Conservation (phyloP, 2,329 filamentous ascomycete species). For the Apiospora marii region DNA sequence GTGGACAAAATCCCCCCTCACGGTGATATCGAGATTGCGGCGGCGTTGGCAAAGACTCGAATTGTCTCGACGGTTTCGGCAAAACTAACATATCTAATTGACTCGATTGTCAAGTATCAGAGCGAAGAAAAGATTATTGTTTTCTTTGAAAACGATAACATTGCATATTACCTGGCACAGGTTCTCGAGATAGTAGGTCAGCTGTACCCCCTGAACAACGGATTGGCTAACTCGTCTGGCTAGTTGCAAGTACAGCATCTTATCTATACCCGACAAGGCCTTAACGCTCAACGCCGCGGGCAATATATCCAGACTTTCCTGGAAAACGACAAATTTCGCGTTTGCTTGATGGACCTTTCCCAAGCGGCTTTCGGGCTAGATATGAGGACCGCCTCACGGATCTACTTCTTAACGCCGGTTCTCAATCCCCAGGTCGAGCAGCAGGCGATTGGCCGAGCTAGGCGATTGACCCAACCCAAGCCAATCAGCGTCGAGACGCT, state of each 20-base stretch:
- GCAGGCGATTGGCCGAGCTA: conserved; percentile 89
- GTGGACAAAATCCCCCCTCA: conserved; percentile 2
- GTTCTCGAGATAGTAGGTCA: conserved; percentile 73
- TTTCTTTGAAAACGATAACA: conserved; percentile 90
- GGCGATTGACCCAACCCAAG: conserved; percentile 83
- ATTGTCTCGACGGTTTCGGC: conserved; percentile 84
- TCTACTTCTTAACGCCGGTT: conserved; percentile 90
- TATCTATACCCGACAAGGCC: conserved; percentile 69
- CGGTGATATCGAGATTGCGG: conserved; percentile 53
- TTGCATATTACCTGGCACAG: conserved; percentile 85
- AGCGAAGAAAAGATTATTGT: conserved; percentile 84
- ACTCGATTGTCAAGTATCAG: conserved; percentile 73
- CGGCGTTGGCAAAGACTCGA: conserved; percentile 64
- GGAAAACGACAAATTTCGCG: conserved; percentile 69
- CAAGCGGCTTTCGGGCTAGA: conserved; percentile 91
- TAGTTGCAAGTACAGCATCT: conserved; percentile 67
- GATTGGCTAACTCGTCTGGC: conserved; percentile 9
- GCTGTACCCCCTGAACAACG: not conserved
- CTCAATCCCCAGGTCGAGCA: conserved; percentile 86
- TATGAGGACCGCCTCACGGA: conserved; percentile 80
- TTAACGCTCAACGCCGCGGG: conserved; percentile 68
- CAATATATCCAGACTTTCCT: conserved; percentile 85
- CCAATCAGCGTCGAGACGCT: conserved; percentile 87
- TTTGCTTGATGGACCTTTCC: conserved; percentile 89
- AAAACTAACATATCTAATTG: conserved; percentile 86